Percentiles rank a stretch among this genome's conserved stretches.
These are phyloP conservation scores for Cercospora canescens DNA, from an alignment of 2,329 filamentous ascomycete genomes.

Conservation along the genomic window DNA sequence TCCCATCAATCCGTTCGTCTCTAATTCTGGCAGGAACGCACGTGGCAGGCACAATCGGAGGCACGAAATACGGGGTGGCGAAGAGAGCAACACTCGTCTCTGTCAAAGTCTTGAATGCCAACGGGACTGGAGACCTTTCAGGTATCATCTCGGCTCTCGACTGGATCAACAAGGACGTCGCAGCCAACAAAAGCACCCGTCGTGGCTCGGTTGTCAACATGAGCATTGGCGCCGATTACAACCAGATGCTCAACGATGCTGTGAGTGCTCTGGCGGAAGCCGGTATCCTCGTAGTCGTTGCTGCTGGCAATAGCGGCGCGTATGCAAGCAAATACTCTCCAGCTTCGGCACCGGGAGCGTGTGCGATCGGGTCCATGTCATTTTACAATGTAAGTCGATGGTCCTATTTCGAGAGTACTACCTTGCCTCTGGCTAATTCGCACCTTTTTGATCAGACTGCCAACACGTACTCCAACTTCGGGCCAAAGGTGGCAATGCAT, in stretches of 20 bases:
- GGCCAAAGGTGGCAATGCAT: slow-evolving; percentile 39
- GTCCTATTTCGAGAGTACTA: neutral
- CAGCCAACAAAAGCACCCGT: slow-evolving; percentile 58
- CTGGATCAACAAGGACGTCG: slow-evolving; percentile 54
- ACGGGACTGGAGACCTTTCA: slow-evolving; percentile 44
- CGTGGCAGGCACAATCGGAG: slow-evolving; percentile 75
- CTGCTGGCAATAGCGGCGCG: slow-evolving; percentile 37
- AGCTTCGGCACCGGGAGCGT: slow-evolving; percentile 36
- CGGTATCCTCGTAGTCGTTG: slow-evolving; percentile 41
- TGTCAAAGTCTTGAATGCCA: slow-evolving; percentile 50
- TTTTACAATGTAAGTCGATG: slow-evolving; percentile 24
- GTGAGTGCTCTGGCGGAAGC: slow-evolving; percentile 37
- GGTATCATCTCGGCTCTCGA: slow-evolving; percentile 50
- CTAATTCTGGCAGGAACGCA: neutral
- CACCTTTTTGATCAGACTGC: neutral
- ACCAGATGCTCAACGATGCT: slow-evolving; percentile 27
- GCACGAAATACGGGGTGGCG: slow-evolving; percentile 59
- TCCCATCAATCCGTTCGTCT: too few relatives aligned
- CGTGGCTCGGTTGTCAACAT: slow-evolving; percentile 40
- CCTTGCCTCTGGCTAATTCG: neutral
- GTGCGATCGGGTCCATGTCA: slow-evolving; percentile 39
- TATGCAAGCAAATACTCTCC: slow-evolving; percentile 34
- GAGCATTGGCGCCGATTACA: slow-evolving; percentile 41
- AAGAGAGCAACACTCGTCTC: slow-evolving; percentile 46
- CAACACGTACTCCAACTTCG: slow-evolving; percentile 43